These are phyloP conservation scores for Penicillium mononematosum DNA, from an alignment of 495 filamentous ascomycete species.

Conservation along the genomic window DNA sequence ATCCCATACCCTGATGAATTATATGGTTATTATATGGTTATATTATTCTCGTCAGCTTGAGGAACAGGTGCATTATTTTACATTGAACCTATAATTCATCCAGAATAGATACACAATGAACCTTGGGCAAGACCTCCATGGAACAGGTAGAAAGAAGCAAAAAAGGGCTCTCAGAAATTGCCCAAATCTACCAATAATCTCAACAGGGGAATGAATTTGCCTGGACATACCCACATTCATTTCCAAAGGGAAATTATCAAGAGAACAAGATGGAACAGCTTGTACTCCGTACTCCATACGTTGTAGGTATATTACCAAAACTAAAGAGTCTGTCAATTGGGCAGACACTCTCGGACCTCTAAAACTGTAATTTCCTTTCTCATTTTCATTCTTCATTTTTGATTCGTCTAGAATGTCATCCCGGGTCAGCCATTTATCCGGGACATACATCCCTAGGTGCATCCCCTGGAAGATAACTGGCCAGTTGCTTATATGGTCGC, in stretches of 20 bases:
- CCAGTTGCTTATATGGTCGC: neutral
- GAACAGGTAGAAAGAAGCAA: neutral
- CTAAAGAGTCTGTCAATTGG: neutral
- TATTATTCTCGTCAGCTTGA: neutral
- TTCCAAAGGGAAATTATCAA: neutral
- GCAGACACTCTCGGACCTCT: slow-evolving; percentile 1
- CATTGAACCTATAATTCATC: neutral
- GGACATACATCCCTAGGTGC: neutral
- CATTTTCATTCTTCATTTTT: neutral
- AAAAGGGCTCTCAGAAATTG: neutral
- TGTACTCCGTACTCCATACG: neutral
- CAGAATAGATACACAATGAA: neutral
- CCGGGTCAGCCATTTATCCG: neutral
- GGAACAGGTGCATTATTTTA: neutral
- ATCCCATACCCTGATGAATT: neutral
- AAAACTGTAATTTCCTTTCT: neutral
- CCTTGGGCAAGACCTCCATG: neutral
- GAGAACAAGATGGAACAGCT: neutral
- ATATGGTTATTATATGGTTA: neutral
- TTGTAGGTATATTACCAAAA: neutral
- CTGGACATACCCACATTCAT: slow-evolving; percentile 5
- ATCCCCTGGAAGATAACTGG: neutral
- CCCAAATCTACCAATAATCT: neutral
- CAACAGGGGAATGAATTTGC: neutral
- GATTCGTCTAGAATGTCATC: neutral